Conservation (phyloP, 176 grass and related monocot species). For the Saccharum spontaneum region DNA sequence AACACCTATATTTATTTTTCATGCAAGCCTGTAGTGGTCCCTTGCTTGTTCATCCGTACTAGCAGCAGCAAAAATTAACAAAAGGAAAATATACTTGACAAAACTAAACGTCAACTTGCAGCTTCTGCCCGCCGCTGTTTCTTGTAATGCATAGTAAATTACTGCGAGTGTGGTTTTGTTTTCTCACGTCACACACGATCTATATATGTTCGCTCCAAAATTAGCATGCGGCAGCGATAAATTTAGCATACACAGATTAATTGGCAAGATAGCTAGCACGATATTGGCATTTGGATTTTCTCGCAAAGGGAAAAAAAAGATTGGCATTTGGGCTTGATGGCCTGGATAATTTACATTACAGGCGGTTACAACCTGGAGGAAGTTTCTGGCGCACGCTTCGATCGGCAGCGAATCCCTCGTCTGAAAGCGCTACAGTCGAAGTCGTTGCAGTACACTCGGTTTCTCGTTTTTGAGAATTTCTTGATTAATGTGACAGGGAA, state of each 20-base stretch:
- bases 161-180: background rate
- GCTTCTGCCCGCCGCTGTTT: background rate
- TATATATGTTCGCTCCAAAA: background rate
- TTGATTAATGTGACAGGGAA: background rate
- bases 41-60: background rate
- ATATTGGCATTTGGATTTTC: background rate
- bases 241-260: background rate
- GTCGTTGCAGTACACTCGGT: background rate
- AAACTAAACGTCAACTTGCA: background rate
- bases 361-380: too few relatives aligned
- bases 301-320: too few relatives aligned
- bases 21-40: background rate
- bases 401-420: constrained; percentile 25
- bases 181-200: background rate
- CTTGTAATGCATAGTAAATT: background rate
- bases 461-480: constrained; percentile 1
- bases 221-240: background rate
- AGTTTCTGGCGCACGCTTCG: too few relatives aligned
- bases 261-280: background rate
- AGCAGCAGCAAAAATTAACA: background rate
- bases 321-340: background rate
- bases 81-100: background rate
- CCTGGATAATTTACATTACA: too few relatives aligned
- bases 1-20: too few relatives aligned
- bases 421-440: constrained; percentile 13